Base-by-base conservation (phyloP, 1,139 yeast species). In the Candida neerlandica region DNA sequence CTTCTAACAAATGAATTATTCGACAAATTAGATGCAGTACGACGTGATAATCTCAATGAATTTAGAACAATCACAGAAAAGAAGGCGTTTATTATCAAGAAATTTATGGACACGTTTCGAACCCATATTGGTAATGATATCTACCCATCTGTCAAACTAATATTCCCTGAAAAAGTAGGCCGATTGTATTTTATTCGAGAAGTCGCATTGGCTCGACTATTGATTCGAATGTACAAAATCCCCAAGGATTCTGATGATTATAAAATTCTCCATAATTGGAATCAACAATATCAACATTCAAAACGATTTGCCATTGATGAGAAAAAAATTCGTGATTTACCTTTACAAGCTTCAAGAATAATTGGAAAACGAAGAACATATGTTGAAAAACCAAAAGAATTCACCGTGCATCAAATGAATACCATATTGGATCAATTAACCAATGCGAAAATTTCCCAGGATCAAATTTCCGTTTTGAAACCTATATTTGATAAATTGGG, bases 41-140 rank as follows among this genome's bases (percentile, higher is more conserved):
- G 55, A 35, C 60, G 55, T 32, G 64, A 65, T 9, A 60, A 62
- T 21, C 51, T 69, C 7, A 72, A 70, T 6, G 57, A 59, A 21
- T 69, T 65, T 49, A 51, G 61, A 19, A 65, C 65, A 40, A 57
- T 68, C 14, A 55, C 71, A 44, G 58, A 70, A 45, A 61, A 69
- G 58, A 65, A 77, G 70, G 56, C 64, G 51, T 49, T 65, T 56
- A 53, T 67, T 63, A 46, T 75, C 69, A 51, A 67, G 56, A 56
- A 64, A 14, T 92, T 89, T 62, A 72, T 88, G 43, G 64, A 70
- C 3, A 69, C 78, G 21, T 91, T 91, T 85, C 73, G 85, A 49
- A 68, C 70, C 12, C 80, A 81, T 30, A 86, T 89, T 2, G 96
- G 96, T 0, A 64, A 74, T 30, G 84, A 91, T 62, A 75, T 90